A percentile compares a stretch with the other conserved stretches of the same genome.
Conservation (phyloP, 2,329 filamentous ascomycete species). For the Fusarium proliferatum region DNA sequence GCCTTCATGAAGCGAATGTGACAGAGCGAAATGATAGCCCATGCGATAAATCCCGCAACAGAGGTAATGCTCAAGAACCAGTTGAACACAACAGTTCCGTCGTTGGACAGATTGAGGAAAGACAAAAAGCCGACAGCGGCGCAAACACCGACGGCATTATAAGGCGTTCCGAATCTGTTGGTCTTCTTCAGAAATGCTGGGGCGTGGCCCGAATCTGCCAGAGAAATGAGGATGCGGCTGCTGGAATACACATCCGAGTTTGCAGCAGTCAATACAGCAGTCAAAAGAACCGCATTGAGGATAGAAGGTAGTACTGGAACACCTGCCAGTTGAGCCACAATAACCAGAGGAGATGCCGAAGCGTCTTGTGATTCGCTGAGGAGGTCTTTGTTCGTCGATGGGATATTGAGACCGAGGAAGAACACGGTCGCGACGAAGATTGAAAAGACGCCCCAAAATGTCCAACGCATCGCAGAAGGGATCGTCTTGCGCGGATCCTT, state of each 20-base stretch:
- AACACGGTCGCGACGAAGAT: constrained; percentile 26
- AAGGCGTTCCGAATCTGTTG: constrained; percentile 70
- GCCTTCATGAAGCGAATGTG: constrained; percentile 70
- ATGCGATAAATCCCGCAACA: constrained; percentile 69
- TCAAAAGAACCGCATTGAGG: constrained; percentile 75
- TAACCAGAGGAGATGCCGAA: constrained; percentile 70
- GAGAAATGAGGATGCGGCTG: constrained; percentile 75
- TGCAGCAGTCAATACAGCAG: constrained; percentile 71
- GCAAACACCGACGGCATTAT: constrained; percentile 62
- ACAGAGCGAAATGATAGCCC: constrained; percentile 68
- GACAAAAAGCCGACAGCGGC: constrained; percentile 71
- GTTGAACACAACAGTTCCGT: constrained; percentile 71
- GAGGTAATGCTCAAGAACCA: constrained; percentile 79
- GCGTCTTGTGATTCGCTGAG: constrained; percentile 62
- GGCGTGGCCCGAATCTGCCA: constrained; percentile 74
- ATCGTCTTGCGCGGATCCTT: constrained; percentile 48
- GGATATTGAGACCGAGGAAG: constrained; percentile 24
- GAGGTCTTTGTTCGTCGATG: constrained; percentile 58
- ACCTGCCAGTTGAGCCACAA: constrained; percentile 73
- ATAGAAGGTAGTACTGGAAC: constrained; percentile 72
- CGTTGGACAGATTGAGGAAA: constrained; percentile 75
- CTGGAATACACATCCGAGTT: constrained; percentile 74
- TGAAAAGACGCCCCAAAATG: constrained; percentile 40
- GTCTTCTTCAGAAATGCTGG: constrained; percentile 70
- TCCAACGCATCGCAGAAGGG: constrained; percentile 46